Conservation (phyloP, 257 asterid species). For the Verbascum thapsus region DNA sequence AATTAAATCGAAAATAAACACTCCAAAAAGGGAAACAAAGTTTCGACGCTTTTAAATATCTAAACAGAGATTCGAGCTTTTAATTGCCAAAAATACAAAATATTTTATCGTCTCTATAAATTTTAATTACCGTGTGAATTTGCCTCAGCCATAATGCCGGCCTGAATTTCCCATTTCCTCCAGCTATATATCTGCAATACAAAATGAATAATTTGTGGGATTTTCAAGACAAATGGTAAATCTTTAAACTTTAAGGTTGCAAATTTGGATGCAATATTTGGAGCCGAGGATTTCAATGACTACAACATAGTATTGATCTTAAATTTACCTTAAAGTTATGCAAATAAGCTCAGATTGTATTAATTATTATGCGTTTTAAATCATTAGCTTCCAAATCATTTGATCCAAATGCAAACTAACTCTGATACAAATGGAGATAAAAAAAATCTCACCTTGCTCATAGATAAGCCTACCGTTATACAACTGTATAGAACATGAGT, state of each 20-base stretch:
- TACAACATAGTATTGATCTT: too few species aligned
- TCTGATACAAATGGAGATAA: not conserved
- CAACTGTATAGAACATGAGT: slow-evolving; percentile 82
- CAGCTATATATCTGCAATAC: slow-evolving; percentile 82
- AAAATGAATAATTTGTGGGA: not conserved
- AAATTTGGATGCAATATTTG: too few species aligned
- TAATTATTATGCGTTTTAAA: too few species aligned
- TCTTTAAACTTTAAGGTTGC: not conserved
- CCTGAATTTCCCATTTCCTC: slow-evolving; percentile 93
- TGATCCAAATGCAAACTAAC: not conserved
- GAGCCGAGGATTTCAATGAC: too few species aligned
- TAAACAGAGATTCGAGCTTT: too few species aligned
- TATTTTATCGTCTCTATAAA: not conserved
- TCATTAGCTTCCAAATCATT: too few species aligned
- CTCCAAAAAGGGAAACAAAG: too few species aligned
- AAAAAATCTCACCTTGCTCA: slow-evolving; percentile 70
- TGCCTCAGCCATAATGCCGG: slow-evolving; percentile 47
- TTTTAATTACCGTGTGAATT: slow-evolving; percentile 52
- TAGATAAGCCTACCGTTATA: slow-evolving; percentile 73
- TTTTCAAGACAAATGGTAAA: slow-evolving; percentile 5
- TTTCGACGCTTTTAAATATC: too few species aligned
- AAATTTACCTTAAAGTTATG: too few species aligned
- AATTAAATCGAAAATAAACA: not conserved
- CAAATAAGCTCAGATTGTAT: too few species aligned
- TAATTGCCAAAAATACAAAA: too few species aligned